A percentile compares a stretch with the other conserved stretches of the same genome.
These are phyloP conservation scores for Trichoderma simmonsii DNA, from an alignment of 2,329 filamentous ascomycete species.

Conservation along the genomic window DNA sequence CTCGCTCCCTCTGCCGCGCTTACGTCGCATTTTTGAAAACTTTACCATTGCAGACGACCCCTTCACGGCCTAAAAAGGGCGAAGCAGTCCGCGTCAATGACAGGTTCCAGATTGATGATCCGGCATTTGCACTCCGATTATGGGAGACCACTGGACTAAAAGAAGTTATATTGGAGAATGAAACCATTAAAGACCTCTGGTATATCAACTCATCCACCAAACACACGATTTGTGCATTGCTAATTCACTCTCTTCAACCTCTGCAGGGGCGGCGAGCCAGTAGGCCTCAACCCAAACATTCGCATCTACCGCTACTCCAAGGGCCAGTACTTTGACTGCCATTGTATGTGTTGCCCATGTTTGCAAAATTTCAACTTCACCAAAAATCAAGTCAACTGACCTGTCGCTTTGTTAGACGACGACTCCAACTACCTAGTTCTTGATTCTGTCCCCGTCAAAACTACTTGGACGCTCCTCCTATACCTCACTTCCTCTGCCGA, in stretches of 20 bases:
- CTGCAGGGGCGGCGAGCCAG: slow-evolving; percentile 73
- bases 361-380: neutral
- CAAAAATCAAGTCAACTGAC: neutral
- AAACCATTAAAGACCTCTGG: slow-evolving; percentile 42
- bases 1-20: slow-evolving; percentile 67
- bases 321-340: slow-evolving; percentile 88
- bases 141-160: slow-evolving; percentile 76
- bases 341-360: slow-evolving; percentile 59
- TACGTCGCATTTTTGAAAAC: slow-evolving; percentile 70
- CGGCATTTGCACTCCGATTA: slow-evolving; percentile 66
- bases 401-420: slow-evolving; percentile 61
- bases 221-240: neutral
- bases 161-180: slow-evolving; percentile 50
- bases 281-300: slow-evolving; percentile 87
- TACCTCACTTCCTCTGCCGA: slow-evolving; percentile 76
- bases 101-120: slow-evolving; percentile 78
- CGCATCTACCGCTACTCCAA: slow-evolving; percentile 82
- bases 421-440: slow-evolving; percentile 70
- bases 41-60: slow-evolving; percentile 73
- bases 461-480: slow-evolving; percentile 87
- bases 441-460: slow-evolving; percentile 41
- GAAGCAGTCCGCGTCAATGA: slow-evolving; percentile 87
- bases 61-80: slow-evolving; percentile 72
- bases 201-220: slow-evolving; percentile 29
- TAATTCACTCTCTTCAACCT: neutral